phyloP scores from a whole-genome alignment of 768 basidiomycete genomes.

The Leucosporidium scottii region DNA sequence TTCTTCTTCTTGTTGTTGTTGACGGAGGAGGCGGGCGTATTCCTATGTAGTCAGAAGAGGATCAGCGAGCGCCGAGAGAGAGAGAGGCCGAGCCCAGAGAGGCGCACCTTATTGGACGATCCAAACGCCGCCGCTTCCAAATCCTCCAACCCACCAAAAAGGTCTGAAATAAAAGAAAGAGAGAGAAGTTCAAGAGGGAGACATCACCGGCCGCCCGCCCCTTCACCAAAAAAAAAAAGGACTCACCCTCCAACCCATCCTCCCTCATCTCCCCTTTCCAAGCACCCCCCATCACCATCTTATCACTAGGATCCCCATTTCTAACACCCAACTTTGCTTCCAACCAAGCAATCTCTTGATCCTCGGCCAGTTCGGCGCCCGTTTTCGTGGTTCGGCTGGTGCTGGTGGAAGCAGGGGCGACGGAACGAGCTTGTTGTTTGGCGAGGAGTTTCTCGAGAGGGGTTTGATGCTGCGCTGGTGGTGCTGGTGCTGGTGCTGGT shows the following conservation, averaged over 20 bases:
- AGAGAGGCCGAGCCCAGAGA: constrained; percentile 21
- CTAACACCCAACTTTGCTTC: constrained; percentile 66
- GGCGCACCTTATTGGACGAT: constrained; percentile 39
- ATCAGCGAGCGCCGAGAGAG: constrained; percentile 1
- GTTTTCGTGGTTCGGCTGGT: constrained; percentile 1
- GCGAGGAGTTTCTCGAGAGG: constrained; percentile 23
- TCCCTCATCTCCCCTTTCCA: constrained; percentile 51
- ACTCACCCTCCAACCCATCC: constrained; percentile 76
- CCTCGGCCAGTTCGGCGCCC: constrained; percentile 57
- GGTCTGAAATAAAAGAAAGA: no score
- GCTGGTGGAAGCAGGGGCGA: constrained; percentile 2
- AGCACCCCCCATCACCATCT: constrained; percentile 41
- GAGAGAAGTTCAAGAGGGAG: no score
- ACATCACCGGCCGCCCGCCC: no score
- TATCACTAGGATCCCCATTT: constrained; percentile 33
- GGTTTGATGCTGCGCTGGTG: constrained; percentile 25
- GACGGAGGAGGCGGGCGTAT: constrained; percentile 33
- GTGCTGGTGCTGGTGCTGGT: not conserved
- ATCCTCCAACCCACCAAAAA: constrained; percentile 52
- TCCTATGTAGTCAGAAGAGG: constrained; percentile 6
- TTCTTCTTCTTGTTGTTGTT: constrained; percentile 40
- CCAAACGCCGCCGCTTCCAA: constrained; percentile 36
- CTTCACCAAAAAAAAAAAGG: no score
- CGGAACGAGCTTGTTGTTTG: constrained; percentile 21
- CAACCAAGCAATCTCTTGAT: constrained; percentile 74